phyloP scores from a whole-genome alignment of 2,329 filamentous ascomycete species.

The Ambrosiella xylebori region DNA sequence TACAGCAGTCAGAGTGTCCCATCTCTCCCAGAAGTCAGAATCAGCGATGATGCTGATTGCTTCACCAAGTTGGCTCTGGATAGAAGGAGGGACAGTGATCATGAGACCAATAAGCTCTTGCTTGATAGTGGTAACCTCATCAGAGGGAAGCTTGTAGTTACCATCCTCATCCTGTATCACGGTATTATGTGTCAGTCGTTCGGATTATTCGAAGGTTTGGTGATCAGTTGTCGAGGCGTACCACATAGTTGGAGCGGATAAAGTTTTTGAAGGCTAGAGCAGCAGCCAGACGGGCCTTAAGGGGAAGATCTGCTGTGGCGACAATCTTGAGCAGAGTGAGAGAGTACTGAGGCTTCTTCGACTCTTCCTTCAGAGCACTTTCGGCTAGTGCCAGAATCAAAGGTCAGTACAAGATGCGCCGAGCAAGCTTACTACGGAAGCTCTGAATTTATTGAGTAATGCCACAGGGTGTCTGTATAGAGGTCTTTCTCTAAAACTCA shows the following conservation, averaged over 20 bases:
- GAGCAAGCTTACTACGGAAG: neutral
- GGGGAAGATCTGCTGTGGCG: constrained; percentile 51
- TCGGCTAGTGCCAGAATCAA: constrained; percentile 44
- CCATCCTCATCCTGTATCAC: constrained; percentile 62
- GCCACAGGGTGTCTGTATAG: neutral
- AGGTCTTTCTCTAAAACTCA: constrained; percentile 20
- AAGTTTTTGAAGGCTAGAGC: constrained; percentile 98
- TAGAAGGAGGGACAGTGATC: constrained; percentile 72
- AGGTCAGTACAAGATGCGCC: neutral
- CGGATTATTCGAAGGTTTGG: neutral
- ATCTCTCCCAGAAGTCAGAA: constrained; percentile 90
- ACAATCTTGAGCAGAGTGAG: constrained; percentile 80
- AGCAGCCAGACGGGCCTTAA: constrained; percentile 68
- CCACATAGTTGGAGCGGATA: constrained; percentile 81
- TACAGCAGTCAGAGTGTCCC: constrained; percentile 68
- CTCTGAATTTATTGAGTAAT: neutral
- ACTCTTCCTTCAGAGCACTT: constrained; percentile 57
- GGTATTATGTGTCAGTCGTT: neutral
- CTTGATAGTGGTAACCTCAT: constrained; percentile 85
- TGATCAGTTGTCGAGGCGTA: constrained; percentile 23
- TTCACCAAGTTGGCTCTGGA: constrained; percentile 89
- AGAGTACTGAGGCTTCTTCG: constrained; percentile 74
- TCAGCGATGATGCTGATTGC: constrained; percentile 95
- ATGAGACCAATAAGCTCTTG: constrained; percentile 88
- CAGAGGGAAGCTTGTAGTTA: constrained; percentile 66